phyloP scores from a whole-genome alignment of 768 basidiomycete genomes.

The Galerina marginata region DNA sequence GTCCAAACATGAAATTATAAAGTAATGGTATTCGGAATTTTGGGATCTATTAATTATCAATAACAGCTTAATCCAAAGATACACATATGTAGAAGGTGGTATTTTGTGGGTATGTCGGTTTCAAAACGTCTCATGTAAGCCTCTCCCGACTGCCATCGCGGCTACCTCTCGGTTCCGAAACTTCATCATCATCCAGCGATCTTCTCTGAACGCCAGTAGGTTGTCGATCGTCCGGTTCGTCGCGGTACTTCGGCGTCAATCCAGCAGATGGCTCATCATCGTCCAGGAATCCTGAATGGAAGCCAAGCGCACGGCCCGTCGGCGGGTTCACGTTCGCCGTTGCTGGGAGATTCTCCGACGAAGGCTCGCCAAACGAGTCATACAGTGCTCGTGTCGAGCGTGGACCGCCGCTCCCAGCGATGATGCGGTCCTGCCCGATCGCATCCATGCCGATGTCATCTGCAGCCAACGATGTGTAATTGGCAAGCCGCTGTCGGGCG shows the following conservation, averaged over 20 bases:
- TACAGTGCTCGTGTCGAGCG: constrained; percentile 83
- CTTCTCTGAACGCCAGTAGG: not conserved
- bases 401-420: constrained; percentile 37
- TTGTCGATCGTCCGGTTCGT: constrained; percentile 50
- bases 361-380: constrained; percentile 85
- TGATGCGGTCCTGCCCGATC: constrained; percentile 41
- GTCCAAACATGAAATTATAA: too few species aligned
- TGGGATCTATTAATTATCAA: too few species aligned
- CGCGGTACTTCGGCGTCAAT: constrained; percentile 47
- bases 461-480: constrained; percentile 65
- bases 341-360: constrained; percentile 21
- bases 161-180: constrained; percentile 12
- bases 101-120: too few species aligned
- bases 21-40: too few species aligned
- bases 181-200: not conserved
- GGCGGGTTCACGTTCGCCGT: constrained; percentile 25
- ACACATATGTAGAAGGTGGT: too few species aligned
- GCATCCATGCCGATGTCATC: constrained; percentile 84
- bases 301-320: constrained; percentile 50
- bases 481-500: constrained; percentile 39
- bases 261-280: constrained; percentile 67
- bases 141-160: constrained; percentile 21
- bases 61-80: too few species aligned
- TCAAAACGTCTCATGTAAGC: constrained; percentile 8
- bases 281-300: constrained; percentile 84